phyloP scores from a whole-genome alignment of 2,329 filamentous ascomycete genomes.

The Aspergillus uvarum region DNA sequence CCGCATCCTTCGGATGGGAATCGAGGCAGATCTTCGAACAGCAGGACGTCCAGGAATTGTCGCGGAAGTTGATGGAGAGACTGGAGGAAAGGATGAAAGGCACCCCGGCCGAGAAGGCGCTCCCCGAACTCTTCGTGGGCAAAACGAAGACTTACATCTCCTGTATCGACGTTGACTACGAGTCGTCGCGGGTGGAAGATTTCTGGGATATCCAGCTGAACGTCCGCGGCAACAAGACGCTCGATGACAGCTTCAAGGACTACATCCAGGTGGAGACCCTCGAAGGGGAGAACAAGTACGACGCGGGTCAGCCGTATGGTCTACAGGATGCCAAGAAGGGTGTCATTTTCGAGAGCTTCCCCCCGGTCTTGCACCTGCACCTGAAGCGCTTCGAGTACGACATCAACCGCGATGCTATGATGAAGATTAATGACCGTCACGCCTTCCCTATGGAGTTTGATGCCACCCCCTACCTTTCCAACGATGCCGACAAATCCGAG shows the following conservation, averaged over 20 bases:
- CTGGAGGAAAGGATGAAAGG: slow-evolving; percentile 99
- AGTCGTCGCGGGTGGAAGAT: slow-evolving; percentile 91
- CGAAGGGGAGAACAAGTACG: slow-evolving; percentile 98
- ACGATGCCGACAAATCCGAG: slow-evolving; percentile 82
- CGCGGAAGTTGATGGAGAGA: slow-evolving; percentile 93
- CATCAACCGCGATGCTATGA: slow-evolving; percentile 93
- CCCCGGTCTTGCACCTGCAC: slow-evolving; percentile 89
- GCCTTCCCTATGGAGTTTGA: slow-evolving; percentile 52
- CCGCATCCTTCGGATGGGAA: slow-evolving; percentile 97
- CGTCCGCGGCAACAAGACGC: slow-evolving; percentile 86
- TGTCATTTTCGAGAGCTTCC: slow-evolving; percentile 94
- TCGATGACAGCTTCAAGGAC: slow-evolving; percentile 92
- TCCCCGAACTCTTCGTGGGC: slow-evolving; percentile 89
- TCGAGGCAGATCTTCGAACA: slow-evolving; percentile 97
- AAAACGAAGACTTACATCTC: slow-evolving; percentile 99
- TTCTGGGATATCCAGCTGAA: slow-evolving; percentile 99
- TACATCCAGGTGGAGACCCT: slow-evolving; percentile 96
- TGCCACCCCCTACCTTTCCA: slow-evolving; percentile 80
- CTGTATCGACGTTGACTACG: slow-evolving; percentile 97
- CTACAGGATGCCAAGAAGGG: slow-evolving; percentile 97
- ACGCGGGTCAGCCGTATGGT: slow-evolving; percentile 83
- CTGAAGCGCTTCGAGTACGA: slow-evolving; percentile 98
- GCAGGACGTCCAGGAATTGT: slow-evolving; percentile 96
- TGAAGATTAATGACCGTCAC: slow-evolving; percentile 72
- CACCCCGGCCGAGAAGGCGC: slow-evolving; percentile 82